phyloP scores from a whole-genome alignment of 768 basidiomycete genomes.

The Auricularia heimuer region DNA sequence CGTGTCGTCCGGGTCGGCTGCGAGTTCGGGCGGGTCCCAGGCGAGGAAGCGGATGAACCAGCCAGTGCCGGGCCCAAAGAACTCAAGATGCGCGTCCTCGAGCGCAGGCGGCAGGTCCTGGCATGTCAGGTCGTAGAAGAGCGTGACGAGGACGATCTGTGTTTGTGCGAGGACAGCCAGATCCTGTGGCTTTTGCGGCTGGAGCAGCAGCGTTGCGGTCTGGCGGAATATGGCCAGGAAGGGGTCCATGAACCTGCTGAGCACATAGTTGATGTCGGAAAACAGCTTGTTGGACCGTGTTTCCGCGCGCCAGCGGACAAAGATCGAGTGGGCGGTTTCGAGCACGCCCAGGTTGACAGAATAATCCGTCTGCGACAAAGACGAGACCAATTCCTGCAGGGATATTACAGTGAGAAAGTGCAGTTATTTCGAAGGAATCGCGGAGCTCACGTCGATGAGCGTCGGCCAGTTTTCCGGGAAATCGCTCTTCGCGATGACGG shows the following conservation, averaged over 20 bases:
- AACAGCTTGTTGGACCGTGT: slow-evolving; percentile 82
- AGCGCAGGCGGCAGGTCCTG: slow-evolving; percentile 93
- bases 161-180: slow-evolving; percentile 53
- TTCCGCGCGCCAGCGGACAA: slow-evolving; percentile 84
- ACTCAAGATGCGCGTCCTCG: slow-evolving; percentile 77
- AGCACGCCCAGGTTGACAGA: slow-evolving; percentile 83
- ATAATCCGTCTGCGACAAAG: slow-evolving; percentile 73
- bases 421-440: not conserved
- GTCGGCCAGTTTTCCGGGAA: slow-evolving; percentile 85
- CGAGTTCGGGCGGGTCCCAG: slow-evolving; percentile 66
- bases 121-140: slow-evolving; percentile 90
- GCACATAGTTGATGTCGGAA: slow-evolving; percentile 84
- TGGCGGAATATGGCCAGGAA: slow-evolving; percentile 78
- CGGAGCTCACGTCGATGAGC: slow-evolving; percentile 71
- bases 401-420: not conserved
- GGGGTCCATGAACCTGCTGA: slow-evolving; percentile 70
- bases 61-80: slow-evolving; percentile 51
- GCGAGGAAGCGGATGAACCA: slow-evolving; percentile 73
- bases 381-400: slow-evolving; percentile 74
- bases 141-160: slow-evolving; percentile 69
- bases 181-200: slow-evolving; percentile 27
- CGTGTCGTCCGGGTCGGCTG: slow-evolving; percentile 71
- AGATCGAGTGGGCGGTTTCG: slow-evolving; percentile 93
- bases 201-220: slow-evolving; percentile 45
- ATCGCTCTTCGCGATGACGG: slow-evolving; percentile 84